Evolutionary conservation across 306 rosid species (phyloP), one percentile per base, ranked within the genome.

Genomic region (Trifolium subterraneum): DNA sequence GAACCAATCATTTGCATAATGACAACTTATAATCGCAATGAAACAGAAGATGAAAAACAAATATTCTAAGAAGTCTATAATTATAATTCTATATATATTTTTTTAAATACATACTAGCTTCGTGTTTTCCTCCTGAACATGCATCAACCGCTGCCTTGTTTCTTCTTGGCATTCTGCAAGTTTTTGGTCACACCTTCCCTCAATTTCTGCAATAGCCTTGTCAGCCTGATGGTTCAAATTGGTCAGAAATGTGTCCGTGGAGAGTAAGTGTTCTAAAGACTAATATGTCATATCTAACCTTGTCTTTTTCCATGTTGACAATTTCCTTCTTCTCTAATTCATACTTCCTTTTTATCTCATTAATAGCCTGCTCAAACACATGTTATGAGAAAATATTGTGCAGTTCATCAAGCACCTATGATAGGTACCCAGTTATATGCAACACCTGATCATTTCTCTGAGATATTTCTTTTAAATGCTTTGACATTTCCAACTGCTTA

Each of bases 401-500:
- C 41, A 51, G 56, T 64, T 50, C 35, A 48, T 51, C 60, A 19
- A 81, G 56, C 44, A 66, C 70, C 76, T 42, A 65, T 15, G 50
- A 52, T 18, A 70, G 58, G 39, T 80, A 83, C 73, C 78, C 51
- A 38, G 59, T 18, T 65, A 78, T 63, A 73, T 10, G 70, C 44
- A 77, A 72, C 55, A 91, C 99, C 96, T 94, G 97, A 87, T 92
- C 99, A 54, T 91, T 94, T 86, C 93, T 88, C 78, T 78, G 96
- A 68, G 97, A 94, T 78, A 94, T 87, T 61, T 94, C 96, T 79
- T 90, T 94, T 89, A 94, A 86, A 84, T 94, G 96, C 87, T 85
- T 88, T 35, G 96, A 92, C 77, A 94, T 70, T 64, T 94, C 99
- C 42, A 80, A 79, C 58, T 90, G 92, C 69, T 94, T 87, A 79